Evolutionary conservation across 192 early-diverging fungal species (phyloP).

Genomic region (Neocallimastix lanati): DNA sequence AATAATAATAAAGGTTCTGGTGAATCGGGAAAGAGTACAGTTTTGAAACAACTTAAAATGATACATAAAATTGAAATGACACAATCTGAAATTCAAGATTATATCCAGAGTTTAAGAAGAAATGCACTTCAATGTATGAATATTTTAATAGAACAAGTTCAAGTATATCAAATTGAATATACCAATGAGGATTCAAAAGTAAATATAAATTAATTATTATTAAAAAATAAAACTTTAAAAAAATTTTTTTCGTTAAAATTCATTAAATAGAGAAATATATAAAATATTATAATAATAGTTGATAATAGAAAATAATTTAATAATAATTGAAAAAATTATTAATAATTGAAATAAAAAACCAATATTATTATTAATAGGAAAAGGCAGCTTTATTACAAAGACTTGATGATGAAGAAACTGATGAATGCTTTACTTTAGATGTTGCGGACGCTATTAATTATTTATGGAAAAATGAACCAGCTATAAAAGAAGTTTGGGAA

Average conservation of each 20-base stretch:
- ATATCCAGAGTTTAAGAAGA: neutral
- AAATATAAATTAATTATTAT: no score
- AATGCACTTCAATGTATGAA: slow-evolving; percentile 1
- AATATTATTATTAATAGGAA: no score
- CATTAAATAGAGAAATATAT: no score
- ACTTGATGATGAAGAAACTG: neutral
- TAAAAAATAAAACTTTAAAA: no score
- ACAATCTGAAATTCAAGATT: neutral
- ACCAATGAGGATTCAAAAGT: neutral
- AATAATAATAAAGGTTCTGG: neutral
- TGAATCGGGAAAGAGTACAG: slow-evolving; percentile 2
- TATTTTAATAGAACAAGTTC: neutral
- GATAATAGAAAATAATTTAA: no score
- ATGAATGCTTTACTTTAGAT: neutral
- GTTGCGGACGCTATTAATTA: neutral
- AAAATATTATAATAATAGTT: no score
- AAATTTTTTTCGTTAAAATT: no score
- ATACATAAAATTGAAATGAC: slow-evolving; percentile 2
- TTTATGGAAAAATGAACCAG: slow-evolving; percentile 1
- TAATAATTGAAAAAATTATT: no score
- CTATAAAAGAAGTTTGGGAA: neutral
- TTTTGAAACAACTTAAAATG: slow-evolving; percentile 1
- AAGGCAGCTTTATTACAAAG: neutral
- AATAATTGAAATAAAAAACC: no score
- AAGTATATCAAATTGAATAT: neutral